Base-by-base conservation (phyloP, 1,284 basidiomycete genomes). In the Mycena citricolor region DNA sequence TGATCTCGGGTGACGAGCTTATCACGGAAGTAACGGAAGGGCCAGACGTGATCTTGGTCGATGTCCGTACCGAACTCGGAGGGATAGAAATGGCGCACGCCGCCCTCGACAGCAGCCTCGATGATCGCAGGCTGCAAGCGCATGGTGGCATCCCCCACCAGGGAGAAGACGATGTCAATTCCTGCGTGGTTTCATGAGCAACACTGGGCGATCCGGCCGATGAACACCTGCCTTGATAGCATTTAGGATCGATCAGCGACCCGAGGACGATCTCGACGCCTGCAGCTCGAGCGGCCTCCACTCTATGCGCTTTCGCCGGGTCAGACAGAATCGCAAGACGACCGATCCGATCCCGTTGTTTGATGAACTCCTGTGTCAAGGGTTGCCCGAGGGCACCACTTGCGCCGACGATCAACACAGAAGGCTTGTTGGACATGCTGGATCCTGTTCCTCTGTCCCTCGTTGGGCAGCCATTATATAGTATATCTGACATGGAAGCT, bases 41-140 rank as follows among this genome's bases (percentile, higher is more conserved):
- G 22, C 36, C 36, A 28, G 24, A 39, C 25, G n/a, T 22, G 35
- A 20, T 16, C 31, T 14, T 28, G 32, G 8, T 30, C 13, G n/a
- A 45, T 12, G 32, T 45, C 36, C 7, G 30, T 29, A n/a, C 43
- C 43, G n/a, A 45, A 39, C 16, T 45, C 43, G 36, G 43, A 39
- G 2, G 42, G 42, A 32, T 39, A 39, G 36, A 44, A 44, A 20
- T 44, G 35, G 22, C 31, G 36, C 2, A 30, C 43, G 6, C 43
- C 43, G 17, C 43, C 43, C 3, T 36, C 43, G 19, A 45, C 11
- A 26, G 43, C 43, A n/a, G 43, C 43, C 3, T 45, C 43, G 36
- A 45, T 39, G 36, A 45, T 45, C 3, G 13, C 43, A 14, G 43
- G 37, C n/a, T 45, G 43, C 4, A 45, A 20, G 1, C 20, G 21